Base-by-base conservation (phyloP, 2,329 filamentous ascomycete genomes). In the Dryadomyces quercus-mongolicae region DNA sequence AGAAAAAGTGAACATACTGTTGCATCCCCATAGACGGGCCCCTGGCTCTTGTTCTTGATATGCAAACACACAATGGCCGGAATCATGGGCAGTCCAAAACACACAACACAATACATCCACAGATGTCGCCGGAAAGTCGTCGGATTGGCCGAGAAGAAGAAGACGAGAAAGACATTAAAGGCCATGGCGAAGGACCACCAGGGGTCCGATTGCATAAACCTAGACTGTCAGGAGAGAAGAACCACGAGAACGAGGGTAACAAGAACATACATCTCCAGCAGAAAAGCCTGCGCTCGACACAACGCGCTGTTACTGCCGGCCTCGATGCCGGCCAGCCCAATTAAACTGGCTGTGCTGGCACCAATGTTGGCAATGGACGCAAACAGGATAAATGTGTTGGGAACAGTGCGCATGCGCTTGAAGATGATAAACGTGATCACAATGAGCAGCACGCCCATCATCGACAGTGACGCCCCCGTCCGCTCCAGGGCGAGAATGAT, bases 101-200 rank as follows among this genome's bases (percentile, higher is more conserved):
- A 88, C 49, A 82, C 69, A 1, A 82, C 52, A 42, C 83, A 75
- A 64, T 92, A 92, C 50, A 82, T 74, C 76, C 84, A 87, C 62
- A 84, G 78, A 65, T 86, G 86, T 49, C 77, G 77, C n/a, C 78
- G 76, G 62, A 90, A 89, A 52, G 85, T 82, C 8, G 83, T 84
- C 0, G 78, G 77, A 49, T 73, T 79, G 49, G 75, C 73, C n/a
- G 75, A 72, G 60, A 75, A 76, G 67, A 81, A 82, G 64, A 82
- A 82, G 56, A 82, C 78, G 52, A 91, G 75, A 62, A 85, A 87
- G 58, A 92, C 87, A 62, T 92, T 93, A 63, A 85, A 74, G 3
- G 87, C 86, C 87, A 93, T 92, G 59, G 85, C 85, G 53, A 90
- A 78, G 0, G 85, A 86, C 86, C 84, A 90, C 70, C 86, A 77